Conservation (phyloP, 305 asterid species). For the Plantago coronopus region DNA sequence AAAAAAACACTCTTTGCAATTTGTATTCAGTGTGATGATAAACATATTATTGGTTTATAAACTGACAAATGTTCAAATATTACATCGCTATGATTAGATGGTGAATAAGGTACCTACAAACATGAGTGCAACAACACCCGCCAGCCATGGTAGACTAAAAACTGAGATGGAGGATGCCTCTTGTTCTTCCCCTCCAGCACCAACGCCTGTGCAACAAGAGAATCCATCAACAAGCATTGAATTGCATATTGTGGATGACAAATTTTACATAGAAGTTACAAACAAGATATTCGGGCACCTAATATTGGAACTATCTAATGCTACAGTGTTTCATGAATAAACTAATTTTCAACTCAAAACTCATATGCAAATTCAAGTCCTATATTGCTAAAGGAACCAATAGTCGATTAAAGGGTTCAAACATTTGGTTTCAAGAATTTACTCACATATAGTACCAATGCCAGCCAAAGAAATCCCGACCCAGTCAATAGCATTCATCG, state of each 20-base stretch:
- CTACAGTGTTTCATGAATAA: no score
- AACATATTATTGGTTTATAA: no score
- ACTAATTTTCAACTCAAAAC: no score
- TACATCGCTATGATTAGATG: constrained; percentile 23
- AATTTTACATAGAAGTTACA: neutral
- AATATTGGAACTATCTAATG: no score
- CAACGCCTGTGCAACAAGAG: constrained; percentile 58
- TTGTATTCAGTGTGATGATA: no score
- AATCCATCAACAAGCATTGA: neutral
- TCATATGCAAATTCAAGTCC: neutral
- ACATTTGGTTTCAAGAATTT: constrained; percentile 23
- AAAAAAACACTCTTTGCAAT: no score
- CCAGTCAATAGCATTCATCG: constrained; percentile 95
- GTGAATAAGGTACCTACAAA: constrained; percentile 94
- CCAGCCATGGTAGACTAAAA: constrained; percentile 78
- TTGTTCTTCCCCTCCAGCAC: constrained; percentile 99
- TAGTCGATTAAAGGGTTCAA: neutral
- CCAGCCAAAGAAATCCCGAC: constrained; percentile 87
- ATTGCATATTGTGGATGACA: neutral
- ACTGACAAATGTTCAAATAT: neutral
- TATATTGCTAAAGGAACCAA: neutral
- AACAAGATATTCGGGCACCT: neutral
- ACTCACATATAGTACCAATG: constrained; percentile 95
- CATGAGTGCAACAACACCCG: constrained; percentile 70
- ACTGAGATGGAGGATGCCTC: constrained; percentile 58